A percentile compares a stretch with the other conserved stretches of the same genome.
phyloP scores from a whole-genome alignment of 2,329 filamentous ascomycete species.

The Calonectria naviculata region DNA sequence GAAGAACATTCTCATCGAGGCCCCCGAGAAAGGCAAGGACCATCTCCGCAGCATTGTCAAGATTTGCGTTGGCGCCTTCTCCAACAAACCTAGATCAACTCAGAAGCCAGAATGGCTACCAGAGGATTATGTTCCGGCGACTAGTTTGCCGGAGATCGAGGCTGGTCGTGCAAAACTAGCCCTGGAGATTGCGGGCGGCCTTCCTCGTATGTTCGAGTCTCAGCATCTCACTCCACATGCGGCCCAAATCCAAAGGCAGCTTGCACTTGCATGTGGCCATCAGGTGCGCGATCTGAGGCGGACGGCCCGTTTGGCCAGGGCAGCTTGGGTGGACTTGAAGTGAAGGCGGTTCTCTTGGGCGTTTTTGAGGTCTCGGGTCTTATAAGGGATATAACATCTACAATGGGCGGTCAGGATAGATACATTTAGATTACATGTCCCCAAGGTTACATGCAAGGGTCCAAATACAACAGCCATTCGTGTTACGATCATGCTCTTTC shows the following conservation, averaged over 20 bases:
- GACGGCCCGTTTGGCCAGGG: conserved; percentile 59
- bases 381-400: background rate
- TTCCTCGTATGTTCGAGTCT: conserved; percentile 62
- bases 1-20: conserved; percentile 57
- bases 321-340: conserved; percentile 58
- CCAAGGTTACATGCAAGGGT: conserved; percentile 12
- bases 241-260: conserved; percentile 56
- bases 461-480: conserved; percentile 1
- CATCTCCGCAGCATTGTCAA: conserved; percentile 62
- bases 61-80: conserved; percentile 55
- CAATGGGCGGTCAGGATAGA: conserved; percentile 15
- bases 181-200: conserved; percentile 58
- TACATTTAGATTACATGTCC: conserved; percentile 19
- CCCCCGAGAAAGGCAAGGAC: conserved; percentile 56
- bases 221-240: conserved; percentile 57
- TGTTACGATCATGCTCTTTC: background rate
- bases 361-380: conserved; percentile 19
- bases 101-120: conserved; percentile 45
- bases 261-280: conserved; percentile 65
- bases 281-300: conserved; percentile 63
- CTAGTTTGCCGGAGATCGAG: conserved; percentile 33
- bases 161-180: conserved; percentile 57
- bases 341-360: conserved; percentile 23
- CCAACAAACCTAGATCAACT: conserved; percentile 41
- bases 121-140: conserved; percentile 30